Evolutionary conservation across 257 asterid genomes (phyloP).

Genomic region (Oldenlandia corymbosa): DNA sequence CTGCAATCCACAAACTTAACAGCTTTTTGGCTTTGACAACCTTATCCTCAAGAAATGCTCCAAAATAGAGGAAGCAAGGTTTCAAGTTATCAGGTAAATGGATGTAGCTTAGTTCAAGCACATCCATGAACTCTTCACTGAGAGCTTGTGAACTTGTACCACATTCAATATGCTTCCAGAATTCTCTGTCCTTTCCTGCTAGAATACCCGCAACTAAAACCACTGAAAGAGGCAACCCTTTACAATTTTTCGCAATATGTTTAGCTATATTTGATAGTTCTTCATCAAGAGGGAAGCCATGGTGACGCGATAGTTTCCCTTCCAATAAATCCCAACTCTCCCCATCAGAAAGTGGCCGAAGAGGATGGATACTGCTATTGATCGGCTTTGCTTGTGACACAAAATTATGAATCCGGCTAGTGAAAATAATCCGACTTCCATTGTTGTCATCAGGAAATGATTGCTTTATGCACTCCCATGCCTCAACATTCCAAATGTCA

Average conservation of each 20-base stretch:
- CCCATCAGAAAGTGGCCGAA: background rate
- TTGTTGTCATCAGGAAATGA: conserved; percentile 1
- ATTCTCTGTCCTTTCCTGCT: background rate
- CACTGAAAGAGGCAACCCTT: conserved; percentile 6
- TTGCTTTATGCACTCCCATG: background rate
- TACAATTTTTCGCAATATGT: background rate
- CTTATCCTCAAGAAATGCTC: background rate
- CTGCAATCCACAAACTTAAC: conserved; percentile 5
- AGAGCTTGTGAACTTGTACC: background rate
- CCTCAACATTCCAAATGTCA: conserved; percentile 7
- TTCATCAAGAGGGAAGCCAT: background rate
- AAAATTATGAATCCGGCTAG: conserved; percentile 6
- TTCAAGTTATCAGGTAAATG: conserved; percentile 2
- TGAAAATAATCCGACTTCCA: conserved; percentile 1
- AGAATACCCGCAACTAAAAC: conserved; percentile 4
- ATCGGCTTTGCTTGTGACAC: conserved; percentile 1
- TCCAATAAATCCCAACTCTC: conserved; percentile 6
- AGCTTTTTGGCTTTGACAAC: background rate
- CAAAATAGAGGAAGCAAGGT: conserved; percentile 3
- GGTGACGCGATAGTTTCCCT: background rate
- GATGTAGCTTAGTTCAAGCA: conserved; percentile 7
- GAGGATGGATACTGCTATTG: conserved; percentile 1
- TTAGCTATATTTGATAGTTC: background rate
- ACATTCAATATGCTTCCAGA: background rate
- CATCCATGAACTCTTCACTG: conserved; percentile 7